Evolutionary conservation across 1,284 basidiomycete species (phyloP), one percentile per base, ranked within the genome.

Genomic region (Athelia psychrophila): DNA sequence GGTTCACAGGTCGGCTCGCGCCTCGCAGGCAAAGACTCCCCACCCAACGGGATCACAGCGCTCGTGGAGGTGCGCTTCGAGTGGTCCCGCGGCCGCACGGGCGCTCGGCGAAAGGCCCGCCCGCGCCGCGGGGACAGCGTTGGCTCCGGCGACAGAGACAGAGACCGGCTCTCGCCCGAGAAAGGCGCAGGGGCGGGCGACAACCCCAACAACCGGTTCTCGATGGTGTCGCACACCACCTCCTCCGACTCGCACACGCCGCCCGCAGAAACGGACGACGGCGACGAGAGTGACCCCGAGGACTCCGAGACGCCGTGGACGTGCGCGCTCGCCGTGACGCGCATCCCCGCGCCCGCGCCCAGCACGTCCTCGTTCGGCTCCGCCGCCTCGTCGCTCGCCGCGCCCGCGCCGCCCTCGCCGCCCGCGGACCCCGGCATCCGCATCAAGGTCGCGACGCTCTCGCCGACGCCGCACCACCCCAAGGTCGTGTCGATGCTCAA

Each of bases 231-330:
- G 5, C 66, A 68, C 12, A 50, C 57, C 2, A 71, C 65, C 42
- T 55, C 57, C n/a, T 47, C 57, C 44, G 67, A 68, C 5, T 67
- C 64, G 36, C 55, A 66, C 52, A 42, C 52, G 49, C 52, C 27
- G 18, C 58, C 58, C 15, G 60, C 57, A 30, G 61, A 49, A 3
- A 68, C 71, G 3, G 80, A 79, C 44, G 76, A 75, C 5, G 85
- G 75, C 1, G 80, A 85, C 18, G 86, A 93, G 48, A 91, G 88
- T 54, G 95, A 98, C 60, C 92, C 94, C 0, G 95, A 98, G 67
- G 95, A 98, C 67, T 92, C 88, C 44, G 95, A 98, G 70, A 94
- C 92, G 24, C 92, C 95, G 0, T 99, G 95, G 95, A 83, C 86
- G 40, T 98, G 95, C 65, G 83, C 80, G 20, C 72, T 91, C 57